These are phyloP conservation scores for Backusella circina DNA, from an alignment of 192 early-diverging fungal genomes.

Conservation along the genomic window DNA sequence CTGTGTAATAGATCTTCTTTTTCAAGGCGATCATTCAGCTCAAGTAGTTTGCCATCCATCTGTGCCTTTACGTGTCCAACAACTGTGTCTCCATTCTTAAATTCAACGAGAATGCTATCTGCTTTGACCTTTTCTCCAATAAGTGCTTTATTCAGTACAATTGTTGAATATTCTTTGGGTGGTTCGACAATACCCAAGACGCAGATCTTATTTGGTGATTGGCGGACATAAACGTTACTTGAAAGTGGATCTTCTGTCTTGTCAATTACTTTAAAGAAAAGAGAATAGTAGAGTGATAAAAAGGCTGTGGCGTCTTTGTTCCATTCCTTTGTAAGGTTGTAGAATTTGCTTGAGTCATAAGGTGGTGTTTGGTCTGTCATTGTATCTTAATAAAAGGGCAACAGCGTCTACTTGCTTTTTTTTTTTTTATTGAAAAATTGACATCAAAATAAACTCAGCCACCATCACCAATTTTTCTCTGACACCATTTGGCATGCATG, in stretches of 20 bases:
- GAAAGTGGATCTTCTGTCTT: not conserved
- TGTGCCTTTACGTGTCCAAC: not conserved
- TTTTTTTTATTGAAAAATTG: not conserved
- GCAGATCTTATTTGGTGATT: constrained; percentile 20
- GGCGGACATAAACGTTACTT: constrained; percentile 11
- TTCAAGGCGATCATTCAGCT: constrained; percentile 10
- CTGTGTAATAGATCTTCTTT: not conserved
- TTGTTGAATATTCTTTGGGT: not conserved
- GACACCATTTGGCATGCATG: too few relatives aligned
- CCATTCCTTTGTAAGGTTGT: constrained; percentile 1
- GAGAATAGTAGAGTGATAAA: constrained; percentile 12
- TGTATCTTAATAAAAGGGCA: not conserved
- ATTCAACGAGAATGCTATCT: not conserved
- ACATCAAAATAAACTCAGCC: not conserved
- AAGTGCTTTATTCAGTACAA: not conserved
- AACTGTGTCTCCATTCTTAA: not conserved
- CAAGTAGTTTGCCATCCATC: constrained; percentile 13
- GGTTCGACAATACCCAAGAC: not conserved
- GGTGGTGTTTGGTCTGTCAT: not conserved
- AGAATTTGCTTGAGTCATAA: not conserved
- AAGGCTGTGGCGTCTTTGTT: not conserved
- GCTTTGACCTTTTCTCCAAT: not conserved
- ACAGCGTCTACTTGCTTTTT: too few relatives aligned
- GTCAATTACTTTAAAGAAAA: not conserved
- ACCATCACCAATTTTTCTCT: too few relatives aligned